Conservation (phyloP, 140 eudicot species). For the Oenanthe javanica region DNA sequence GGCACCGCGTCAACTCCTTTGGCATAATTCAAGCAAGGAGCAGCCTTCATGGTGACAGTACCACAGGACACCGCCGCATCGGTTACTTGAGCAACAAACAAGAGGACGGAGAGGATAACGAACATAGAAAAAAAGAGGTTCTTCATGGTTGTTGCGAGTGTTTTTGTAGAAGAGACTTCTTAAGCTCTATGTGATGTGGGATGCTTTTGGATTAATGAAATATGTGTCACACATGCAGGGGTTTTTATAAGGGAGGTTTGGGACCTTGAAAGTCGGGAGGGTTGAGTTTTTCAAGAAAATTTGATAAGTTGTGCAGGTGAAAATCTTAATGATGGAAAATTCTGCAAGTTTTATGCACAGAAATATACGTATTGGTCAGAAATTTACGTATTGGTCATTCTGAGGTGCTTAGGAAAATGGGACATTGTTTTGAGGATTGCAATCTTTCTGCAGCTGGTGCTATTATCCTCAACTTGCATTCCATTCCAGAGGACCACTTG, state of each 20-base stretch:
- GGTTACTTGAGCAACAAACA: conserved; percentile 20
- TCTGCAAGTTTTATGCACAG: not conserved
- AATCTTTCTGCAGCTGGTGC: not conserved
- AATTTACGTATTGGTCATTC: not conserved
- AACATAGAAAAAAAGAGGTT: conserved; percentile 15
- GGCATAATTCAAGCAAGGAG: conserved; percentile 24
- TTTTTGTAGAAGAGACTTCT: not conserved
- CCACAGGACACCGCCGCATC: conserved; percentile 21
- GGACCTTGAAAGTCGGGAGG: not conserved
- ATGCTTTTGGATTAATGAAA: not conserved
- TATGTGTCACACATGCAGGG: not conserved
- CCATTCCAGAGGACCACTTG: not conserved
- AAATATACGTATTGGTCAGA: not conserved
- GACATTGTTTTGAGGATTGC: not conserved
- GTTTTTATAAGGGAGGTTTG: not conserved
- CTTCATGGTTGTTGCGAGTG: conserved; percentile 13
- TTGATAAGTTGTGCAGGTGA: conserved; percentile 8
- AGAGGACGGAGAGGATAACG: conserved; percentile 22
- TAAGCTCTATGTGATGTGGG: not conserved
- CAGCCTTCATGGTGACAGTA: conserved; percentile 25
- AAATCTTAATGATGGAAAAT: not conserved
- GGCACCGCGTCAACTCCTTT: conserved; percentile 24
- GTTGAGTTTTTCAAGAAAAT: not conserved
- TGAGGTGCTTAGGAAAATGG: not conserved
- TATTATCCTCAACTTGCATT: not conserved